Conservation (phyloP, 371 early-diverging fungal species). For the Saksenaea vasiformis region DNA sequence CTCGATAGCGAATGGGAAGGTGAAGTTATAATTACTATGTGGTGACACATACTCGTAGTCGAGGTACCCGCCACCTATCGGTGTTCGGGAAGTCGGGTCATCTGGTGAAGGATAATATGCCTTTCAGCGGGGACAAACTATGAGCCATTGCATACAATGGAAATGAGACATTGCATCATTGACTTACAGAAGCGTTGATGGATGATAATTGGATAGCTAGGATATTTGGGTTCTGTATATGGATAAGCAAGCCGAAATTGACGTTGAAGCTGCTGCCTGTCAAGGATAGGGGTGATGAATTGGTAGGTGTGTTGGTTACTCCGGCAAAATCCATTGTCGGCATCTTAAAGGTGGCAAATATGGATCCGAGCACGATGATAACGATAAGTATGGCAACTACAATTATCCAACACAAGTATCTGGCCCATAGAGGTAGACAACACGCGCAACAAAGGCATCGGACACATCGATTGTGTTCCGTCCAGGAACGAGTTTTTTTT, state of each 20-base stretch:
- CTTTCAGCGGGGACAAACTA: slow-evolving; percentile 14
- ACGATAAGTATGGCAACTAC: slow-evolving; percentile 26
- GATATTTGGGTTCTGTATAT: slow-evolving; percentile 47
- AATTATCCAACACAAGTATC: slow-evolving; percentile 26
- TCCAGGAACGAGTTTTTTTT: not conserved
- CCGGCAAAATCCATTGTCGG: slow-evolving; percentile 27
- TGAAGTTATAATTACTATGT: slow-evolving; percentile 29
- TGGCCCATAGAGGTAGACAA: slow-evolving; percentile 29
- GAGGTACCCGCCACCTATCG: slow-evolving; percentile 42
- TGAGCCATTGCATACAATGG: not conserved
- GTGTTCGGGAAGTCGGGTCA: slow-evolving; percentile 16
- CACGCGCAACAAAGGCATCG: slow-evolving; percentile 29
- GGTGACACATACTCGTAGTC: slow-evolving; percentile 29
- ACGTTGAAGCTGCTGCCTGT: slow-evolving; percentile 16
- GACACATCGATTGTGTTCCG: slow-evolving; percentile 22
- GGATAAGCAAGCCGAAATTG: slow-evolving; percentile 26
- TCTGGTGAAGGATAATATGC: slow-evolving; percentile 41
- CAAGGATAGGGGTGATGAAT: slow-evolving; percentile 8
- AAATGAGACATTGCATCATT: not conserved
- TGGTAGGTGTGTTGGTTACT: slow-evolving; percentile 8
- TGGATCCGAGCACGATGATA: slow-evolving; percentile 20
- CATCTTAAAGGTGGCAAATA: slow-evolving; percentile 28
- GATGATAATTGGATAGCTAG: slow-evolving; percentile 40
- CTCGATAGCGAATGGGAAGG: slow-evolving; percentile 38
- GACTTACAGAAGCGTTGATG: slow-evolving; percentile 45